phyloP scores from a whole-genome alignment of 108 stramenopile species.

The Schizochytrium sp. region DNA sequence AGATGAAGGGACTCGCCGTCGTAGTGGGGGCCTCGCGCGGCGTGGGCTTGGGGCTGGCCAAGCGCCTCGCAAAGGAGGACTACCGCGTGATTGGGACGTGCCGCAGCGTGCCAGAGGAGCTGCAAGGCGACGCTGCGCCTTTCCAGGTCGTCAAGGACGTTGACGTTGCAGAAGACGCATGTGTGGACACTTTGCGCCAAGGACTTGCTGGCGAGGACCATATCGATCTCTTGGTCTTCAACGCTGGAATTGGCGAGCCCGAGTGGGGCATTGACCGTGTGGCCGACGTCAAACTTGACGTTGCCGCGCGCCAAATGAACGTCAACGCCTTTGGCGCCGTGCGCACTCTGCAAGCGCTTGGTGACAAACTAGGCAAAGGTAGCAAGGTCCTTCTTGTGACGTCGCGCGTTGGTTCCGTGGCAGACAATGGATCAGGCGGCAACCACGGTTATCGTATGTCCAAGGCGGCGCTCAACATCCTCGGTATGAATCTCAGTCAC shows the following conservation, averaged over 20 bases:
- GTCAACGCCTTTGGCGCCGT: background rate
- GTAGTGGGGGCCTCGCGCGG: background rate
- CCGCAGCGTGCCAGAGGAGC: background rate
- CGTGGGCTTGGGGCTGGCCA: background rate
- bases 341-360: background rate
- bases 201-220: background rate
- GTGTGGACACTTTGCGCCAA: background rate
- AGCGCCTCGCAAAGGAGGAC: background rate
- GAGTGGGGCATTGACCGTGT: background rate
- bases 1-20: no score
- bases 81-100: background rate
- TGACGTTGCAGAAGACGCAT: background rate
- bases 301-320: background rate
- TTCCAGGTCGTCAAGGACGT: background rate
- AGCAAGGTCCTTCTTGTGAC: constrained; percentile 11
- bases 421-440: constrained; percentile 7
- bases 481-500: background rate
- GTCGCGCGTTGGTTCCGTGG: constrained; percentile 1
- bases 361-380: background rate
- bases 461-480: constrained; percentile 14
- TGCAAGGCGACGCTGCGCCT: background rate
- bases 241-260: background rate
- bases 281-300: background rate
- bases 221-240: background rate
- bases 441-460: constrained; percentile 15